Conservation (phyloP, 768 basidiomycete species). For the Leccinellum albellum region DNA sequence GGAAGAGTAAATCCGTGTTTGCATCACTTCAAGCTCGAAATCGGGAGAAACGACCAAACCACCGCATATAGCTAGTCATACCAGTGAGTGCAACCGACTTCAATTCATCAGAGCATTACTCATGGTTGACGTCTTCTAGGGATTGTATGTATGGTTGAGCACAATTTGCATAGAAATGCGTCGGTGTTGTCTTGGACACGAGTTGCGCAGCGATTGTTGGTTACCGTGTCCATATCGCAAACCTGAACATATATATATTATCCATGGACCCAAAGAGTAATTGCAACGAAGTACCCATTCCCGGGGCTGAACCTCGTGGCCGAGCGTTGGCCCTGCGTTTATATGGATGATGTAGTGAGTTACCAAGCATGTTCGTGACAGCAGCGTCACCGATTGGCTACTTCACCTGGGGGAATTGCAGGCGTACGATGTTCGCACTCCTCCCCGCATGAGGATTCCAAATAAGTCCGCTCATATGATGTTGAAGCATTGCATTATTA, state of each 20-base stretch:
- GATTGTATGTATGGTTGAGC: neutral
- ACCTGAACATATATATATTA: neutral
- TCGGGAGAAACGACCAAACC: conserved; percentile 11
- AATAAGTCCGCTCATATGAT: neutral
- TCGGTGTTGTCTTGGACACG: neutral
- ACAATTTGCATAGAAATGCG: neutral
- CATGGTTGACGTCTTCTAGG: neutral
- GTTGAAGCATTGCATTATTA: neutral
- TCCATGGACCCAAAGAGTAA: neutral
- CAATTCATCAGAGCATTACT: neutral
- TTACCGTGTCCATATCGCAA: neutral
- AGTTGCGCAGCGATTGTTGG: neutral
- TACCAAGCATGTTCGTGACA: neutral
- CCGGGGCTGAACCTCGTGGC: neutral
- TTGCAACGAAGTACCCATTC: neutral
- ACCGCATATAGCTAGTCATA: neutral
- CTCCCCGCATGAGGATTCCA: neutral
- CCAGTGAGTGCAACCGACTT: neutral
- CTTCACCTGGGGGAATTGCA: neutral
- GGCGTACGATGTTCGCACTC: neutral
- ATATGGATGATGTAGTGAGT: conserved; percentile 1
- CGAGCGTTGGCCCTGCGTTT: neutral
- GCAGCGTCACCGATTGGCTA: neutral
- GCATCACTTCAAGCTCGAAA: conserved; percentile 21
- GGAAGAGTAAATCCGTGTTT: conserved; percentile 28